phyloP scores from a whole-genome alignment of 2,329 filamentous ascomycete genomes.

The Zymoseptoria tritici region DNA sequence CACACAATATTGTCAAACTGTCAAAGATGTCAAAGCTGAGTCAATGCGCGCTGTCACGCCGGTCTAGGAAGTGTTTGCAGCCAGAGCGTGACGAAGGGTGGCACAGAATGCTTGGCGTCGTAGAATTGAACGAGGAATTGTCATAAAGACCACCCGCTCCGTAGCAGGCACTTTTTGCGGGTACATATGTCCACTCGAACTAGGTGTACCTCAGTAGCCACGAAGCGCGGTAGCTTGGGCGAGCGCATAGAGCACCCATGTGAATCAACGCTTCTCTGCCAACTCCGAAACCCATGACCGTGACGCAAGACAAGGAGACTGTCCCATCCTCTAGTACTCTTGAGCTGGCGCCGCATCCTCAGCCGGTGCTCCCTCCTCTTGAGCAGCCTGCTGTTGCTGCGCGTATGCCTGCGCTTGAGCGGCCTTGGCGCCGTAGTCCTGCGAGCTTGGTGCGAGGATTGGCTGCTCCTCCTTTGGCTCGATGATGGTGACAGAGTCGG shows the following conservation, averaged over 20 bases:
- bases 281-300: constrained; percentile 10
- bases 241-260: background rate
- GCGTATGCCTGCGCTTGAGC: constrained; percentile 55
- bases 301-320: constrained; percentile 1
- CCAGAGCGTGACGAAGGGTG: background rate
- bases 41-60: too few species aligned
- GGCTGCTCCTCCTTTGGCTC: constrained; percentile 99
- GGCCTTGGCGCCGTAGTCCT: constrained; percentile 97
- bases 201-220: background rate
- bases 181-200: background rate
- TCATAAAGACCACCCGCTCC: background rate
- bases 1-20: too few species aligned
- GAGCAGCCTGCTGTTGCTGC: constrained; percentile 46
- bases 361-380: constrained; percentile 17
- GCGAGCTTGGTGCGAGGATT: constrained; percentile 88
- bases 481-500: constrained; percentile 98
- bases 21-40: too few species aligned
- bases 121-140: background rate
- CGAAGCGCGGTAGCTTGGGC: background rate
- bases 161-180: background rate
- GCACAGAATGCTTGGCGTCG: too few species aligned
- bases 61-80: background rate
- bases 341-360: constrained; percentile 11
- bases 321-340: constrained; percentile 11
- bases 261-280: constrained; percentile 1